Evolutionary conservation across 257 asterid genomes (phyloP).

Genomic region (Schizonepeta tenuifolia): DNA sequence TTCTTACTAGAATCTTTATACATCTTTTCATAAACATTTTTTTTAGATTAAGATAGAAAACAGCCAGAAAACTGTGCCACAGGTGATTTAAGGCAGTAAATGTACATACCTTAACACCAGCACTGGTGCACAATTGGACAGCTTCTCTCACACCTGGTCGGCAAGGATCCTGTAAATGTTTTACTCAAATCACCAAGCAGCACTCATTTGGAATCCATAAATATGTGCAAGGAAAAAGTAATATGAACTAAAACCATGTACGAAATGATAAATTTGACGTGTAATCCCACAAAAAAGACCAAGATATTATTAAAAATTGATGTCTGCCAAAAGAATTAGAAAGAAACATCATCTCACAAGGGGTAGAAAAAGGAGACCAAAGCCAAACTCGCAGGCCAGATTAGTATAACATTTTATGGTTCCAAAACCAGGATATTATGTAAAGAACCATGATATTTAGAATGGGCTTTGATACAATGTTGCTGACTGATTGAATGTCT

Average conservation of each 20-base stretch:
- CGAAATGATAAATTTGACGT: neutral
- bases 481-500: conserved; percentile 7
- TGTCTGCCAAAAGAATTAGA: conserved; percentile 5
- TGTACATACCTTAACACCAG: conserved; percentile 85
- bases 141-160: conserved; percentile 86
- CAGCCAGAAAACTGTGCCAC: neutral
- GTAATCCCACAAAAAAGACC: neutral
- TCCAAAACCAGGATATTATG: neutral
- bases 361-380: neutral
- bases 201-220: conserved; percentile 4
- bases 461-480: neutral
- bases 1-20: neutral
- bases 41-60: neutral
- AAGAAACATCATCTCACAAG: neutral
- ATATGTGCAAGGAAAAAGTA: neutral
- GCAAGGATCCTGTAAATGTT: conserved; percentile 81
- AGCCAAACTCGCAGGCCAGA: neutral
- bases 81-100: neutral
- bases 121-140: conserved; percentile 73
- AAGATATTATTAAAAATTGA: neutral
- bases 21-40: neutral
- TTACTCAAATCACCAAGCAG: conserved; percentile 13
- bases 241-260: neutral
- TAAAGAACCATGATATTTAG: conserved; percentile 12
- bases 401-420: neutral